These are phyloP conservation scores for Thelonectria olida DNA, from an alignment of 2,329 filamentous ascomycete species.

Conservation along the genomic window DNA sequence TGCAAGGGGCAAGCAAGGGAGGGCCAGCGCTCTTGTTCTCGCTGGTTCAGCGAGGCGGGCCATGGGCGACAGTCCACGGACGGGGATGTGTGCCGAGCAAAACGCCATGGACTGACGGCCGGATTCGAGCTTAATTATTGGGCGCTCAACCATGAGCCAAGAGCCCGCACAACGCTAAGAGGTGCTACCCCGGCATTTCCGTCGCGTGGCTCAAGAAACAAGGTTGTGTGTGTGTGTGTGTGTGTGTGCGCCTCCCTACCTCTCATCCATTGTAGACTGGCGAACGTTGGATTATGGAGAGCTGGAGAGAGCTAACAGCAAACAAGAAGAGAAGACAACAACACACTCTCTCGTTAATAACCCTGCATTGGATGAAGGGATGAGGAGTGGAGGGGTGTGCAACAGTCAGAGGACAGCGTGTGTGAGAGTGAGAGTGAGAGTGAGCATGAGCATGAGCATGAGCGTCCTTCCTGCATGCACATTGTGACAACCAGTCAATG, in stretches of 20 bases:
- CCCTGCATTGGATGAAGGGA: background rate
- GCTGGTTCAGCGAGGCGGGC: constrained; percentile 22
- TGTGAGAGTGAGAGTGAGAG: background rate
- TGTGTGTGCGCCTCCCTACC: too few relatives aligned
- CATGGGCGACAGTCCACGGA: constrained; percentile 13
- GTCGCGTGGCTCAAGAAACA: constrained; percentile 36
- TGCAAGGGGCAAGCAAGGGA: constrained; percentile 10
- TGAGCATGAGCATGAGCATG: constrained; percentile 8
- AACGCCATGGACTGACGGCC: constrained; percentile 40
- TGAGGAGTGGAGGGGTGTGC: background rate
- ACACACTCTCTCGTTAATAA: background rate
- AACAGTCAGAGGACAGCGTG: background rate
- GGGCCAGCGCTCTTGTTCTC: background rate
- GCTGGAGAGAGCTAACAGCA: background rate
- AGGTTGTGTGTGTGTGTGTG: too few relatives aligned
- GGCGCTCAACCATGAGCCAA: constrained; percentile 31
- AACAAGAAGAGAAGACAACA: background rate
- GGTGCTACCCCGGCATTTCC: constrained; percentile 39
- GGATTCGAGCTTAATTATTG: constrained; percentile 44
- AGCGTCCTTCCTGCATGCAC: background rate
- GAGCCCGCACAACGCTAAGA: constrained; percentile 28
- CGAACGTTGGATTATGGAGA: too few relatives aligned
- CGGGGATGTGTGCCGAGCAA: constrained; percentile 39
- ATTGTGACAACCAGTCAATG: constrained; percentile 2
- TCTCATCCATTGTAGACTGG: too few relatives aligned